Evolutionary conservation across 768 basidiomycete genomes (phyloP), one percentile per base, ranked within the genome.

Genomic region (Hericium alpestre): DNA sequence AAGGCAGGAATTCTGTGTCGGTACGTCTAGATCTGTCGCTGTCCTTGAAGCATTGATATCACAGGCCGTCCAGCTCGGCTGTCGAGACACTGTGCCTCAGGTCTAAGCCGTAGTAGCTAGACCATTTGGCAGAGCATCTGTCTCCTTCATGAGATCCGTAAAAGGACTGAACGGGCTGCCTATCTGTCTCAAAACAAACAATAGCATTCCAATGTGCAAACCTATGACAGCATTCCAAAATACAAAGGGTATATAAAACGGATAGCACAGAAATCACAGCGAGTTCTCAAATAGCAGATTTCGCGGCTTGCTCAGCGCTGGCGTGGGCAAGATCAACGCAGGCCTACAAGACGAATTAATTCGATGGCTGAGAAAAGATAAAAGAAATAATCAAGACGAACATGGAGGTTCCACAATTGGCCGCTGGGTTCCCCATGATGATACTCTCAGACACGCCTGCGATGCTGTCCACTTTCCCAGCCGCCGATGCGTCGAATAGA

Each of bases 401-500:
- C 93, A 97, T 86, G 0, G 93, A 94, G 9, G 94, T 97, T 25
- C 94, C 94, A 65, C 93, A 94, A 65, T 84, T 88, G 6, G 92
- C 87, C 0, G 94, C 93, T 40, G 94, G 86, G 65, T 95, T 96
- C 37, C 94, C 94, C 93, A 99, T 94, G 70, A 99, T 98, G 68
- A 99, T 99, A 68, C 95, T 97, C 70, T 99, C 96, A 18, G 96
- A 98, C 5, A 99, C 95, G 53, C 96, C 96, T 27, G 91, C 86
- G 55, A 99, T 96, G 56, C 80, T 82, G 66, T 99, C 96, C 52
- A 84, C 91, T 71, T 98, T 98, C 11, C 93, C 92, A 69, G 87
- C 94, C 2, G 96, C 90, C 11, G 96, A 87, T 2, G 96, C 96
- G 66, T 99, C 93, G 72, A 99, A 99, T 58, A 99, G 73, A 70